A percentile compares a stretch with the other conserved stretches of the same genome.
phyloP scores from a whole-genome alignment of 2,329 filamentous ascomycete genomes.

The Fusarium sp. region DNA sequence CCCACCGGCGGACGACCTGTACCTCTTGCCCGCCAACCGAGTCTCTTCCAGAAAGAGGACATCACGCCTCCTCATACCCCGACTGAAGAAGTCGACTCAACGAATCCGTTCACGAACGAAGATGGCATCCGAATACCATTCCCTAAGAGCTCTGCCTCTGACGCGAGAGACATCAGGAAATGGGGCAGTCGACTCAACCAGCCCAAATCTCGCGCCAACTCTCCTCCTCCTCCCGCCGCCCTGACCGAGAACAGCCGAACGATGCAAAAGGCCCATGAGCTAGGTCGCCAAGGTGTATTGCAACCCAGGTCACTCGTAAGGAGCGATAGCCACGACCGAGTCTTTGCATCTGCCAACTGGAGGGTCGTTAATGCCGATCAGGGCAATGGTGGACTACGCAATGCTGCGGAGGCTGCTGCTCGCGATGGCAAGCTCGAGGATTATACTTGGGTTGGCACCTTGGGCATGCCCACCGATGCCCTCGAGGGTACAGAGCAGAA shows the following conservation, averaged over 20 bases:
- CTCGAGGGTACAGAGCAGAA: constrained; percentile 78
- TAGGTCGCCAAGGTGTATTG: constrained; percentile 65
- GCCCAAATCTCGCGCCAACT: constrained; percentile 77
- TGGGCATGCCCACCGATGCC: constrained; percentile 93
- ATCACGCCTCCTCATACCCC: constrained; percentile 67
- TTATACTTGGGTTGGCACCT: constrained; percentile 88
- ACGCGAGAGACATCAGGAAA: constrained; percentile 76
- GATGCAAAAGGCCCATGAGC: constrained; percentile 64
- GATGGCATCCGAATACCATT: constrained; percentile 67
- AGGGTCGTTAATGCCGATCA: constrained; percentile 85
- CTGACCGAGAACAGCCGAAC: constrained; percentile 74
- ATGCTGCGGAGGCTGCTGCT: constrained; percentile 81
- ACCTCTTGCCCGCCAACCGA: constrained; percentile 55
- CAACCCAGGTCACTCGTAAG: constrained; percentile 62
- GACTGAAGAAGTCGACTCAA: constrained; percentile 52
- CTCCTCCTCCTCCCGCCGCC: constrained; percentile 77
- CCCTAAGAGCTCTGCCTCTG: constrained; percentile 64
- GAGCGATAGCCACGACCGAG: constrained; percentile 71
- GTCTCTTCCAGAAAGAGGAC: constrained; percentile 61
- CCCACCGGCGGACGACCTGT: constrained; percentile 38
- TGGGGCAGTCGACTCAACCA: constrained; percentile 83
- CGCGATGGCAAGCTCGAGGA: constrained; percentile 75
- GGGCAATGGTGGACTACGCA: constrained; percentile 90
- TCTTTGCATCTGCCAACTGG: constrained; percentile 84
- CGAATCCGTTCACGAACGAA: constrained; percentile 65